Base-by-base conservation (phyloP, 2,329 filamentous ascomycete genomes). In the Aspergillus latus region DNA sequence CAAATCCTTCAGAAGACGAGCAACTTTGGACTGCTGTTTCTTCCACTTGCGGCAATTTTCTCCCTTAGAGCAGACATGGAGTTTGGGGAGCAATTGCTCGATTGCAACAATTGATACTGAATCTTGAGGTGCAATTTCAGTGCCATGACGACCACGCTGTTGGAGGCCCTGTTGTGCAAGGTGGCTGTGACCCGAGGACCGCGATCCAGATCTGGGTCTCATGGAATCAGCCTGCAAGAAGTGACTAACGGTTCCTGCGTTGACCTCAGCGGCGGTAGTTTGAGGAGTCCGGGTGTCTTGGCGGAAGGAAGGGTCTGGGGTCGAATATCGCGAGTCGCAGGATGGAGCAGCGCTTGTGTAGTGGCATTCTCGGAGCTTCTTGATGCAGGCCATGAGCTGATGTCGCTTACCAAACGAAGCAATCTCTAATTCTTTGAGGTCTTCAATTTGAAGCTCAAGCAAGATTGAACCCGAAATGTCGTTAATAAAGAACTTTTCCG, bases 61-160 rank as follows among this genome's bases (percentile, higher is more conserved):
- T 51, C 92, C 92, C 73, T 95, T 96, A 53, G 86, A 85, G 76
- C 92, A 96, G 60, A 84, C 83, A 75, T 96, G 92, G 37, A 88
- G 87, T 75, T 92, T 92, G n/a, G 92, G 91, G 54, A 96, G 84
- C 56, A 95, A 81, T 72, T 96, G 90, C 76, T 96, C 91, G 61
- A 96, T 96, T 42, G 90, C 91, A 37, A 96, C 91, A 65, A 96
- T 96, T 3, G 91, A 95, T 9, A 94, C 87, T 2, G 90, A 96
- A 71, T 96, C 90, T 57, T 87, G 83, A 2, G 90, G 90, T 0
- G 52, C 54, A 32, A 61, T n/a, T 26, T 60, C 50, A 0, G 49
- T 56, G 3, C 57, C 55, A 8, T 61, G 57, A n/a, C 62, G 67
- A 2, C 51, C 51, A 37, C 65, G 65, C 21, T 56, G 40, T 36